Percentiles rank a stretch among this genome's conserved stretches.
Evolutionary conservation across 192 early-diverging fungal genomes (phyloP).

Genomic region (Chytriomyces confervae): DNA sequence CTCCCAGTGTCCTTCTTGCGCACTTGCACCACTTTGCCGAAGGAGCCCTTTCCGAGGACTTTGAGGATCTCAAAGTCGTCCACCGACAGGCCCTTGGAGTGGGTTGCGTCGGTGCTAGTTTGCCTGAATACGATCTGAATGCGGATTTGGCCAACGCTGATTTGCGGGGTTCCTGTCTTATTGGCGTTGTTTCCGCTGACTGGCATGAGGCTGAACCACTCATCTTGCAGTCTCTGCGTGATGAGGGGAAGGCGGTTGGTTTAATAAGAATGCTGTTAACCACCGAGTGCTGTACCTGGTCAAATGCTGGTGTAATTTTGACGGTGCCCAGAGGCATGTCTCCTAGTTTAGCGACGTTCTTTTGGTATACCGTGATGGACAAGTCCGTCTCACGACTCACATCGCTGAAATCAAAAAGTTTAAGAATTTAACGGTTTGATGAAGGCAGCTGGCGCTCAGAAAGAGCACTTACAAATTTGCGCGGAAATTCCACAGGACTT

Average conservation of each 20-base stretch:
- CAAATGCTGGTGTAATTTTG: slow-evolving; percentile 24
- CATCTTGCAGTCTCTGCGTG: slow-evolving; percentile 33
- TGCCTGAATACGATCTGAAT: slow-evolving; percentile 34
- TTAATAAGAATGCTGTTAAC: too few relatives aligned
- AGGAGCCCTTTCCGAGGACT: slow-evolving; percentile 64
- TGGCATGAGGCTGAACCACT: slow-evolving; percentile 34
- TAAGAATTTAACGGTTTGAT: too few relatives aligned
- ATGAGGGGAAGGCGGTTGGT: not conserved
- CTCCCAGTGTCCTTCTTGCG: slow-evolving; percentile 53
- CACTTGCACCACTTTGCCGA: slow-evolving; percentile 66
- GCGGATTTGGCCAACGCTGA: slow-evolving; percentile 28
- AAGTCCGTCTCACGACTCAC: slow-evolving; percentile 36
- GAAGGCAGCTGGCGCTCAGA: not conserved
- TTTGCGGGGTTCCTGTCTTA: slow-evolving; percentile 4
- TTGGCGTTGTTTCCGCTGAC: slow-evolving; percentile 6
- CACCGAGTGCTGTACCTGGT: slow-evolving; percentile 12
- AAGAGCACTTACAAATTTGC: slow-evolving; percentile 31
- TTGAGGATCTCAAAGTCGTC: slow-evolving; percentile 60
- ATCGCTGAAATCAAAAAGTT: slow-evolving; percentile 9
- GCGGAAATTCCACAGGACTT: slow-evolving; percentile 30
- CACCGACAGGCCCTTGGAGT: slow-evolving; percentile 36
- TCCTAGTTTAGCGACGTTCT: slow-evolving; percentile 6
- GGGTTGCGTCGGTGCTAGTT: slow-evolving; percentile 2
- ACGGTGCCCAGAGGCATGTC: slow-evolving; percentile 17
- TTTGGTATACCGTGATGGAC: slow-evolving; percentile 38